Percentiles rank a stretch among this genome's conserved stretches.
Conservation (phyloP, 805 yeast species). For the Hanseniaspora vineae region DNA sequence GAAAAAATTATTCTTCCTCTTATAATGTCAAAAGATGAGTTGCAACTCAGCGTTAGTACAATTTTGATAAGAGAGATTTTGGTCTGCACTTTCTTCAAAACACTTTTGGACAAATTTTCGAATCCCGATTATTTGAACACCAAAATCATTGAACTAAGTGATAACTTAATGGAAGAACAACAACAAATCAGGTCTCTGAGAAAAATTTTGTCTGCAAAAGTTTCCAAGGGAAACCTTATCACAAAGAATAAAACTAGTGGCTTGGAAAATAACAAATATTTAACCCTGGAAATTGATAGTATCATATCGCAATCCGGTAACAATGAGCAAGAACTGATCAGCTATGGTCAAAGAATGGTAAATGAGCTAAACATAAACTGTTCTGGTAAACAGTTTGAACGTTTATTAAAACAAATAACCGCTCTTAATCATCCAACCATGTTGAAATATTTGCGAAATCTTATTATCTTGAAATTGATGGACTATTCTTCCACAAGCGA, state of each 20-base stretch:
- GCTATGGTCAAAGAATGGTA: conserved; percentile 4
- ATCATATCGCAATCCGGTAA: neutral
- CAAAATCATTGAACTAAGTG: conserved; percentile 42
- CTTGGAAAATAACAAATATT: neutral
- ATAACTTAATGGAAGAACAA: conserved; percentile 56
- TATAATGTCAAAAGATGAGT: conserved; percentile 33
- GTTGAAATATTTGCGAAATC: conserved; percentile 11
- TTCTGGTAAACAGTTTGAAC: conserved; percentile 18
- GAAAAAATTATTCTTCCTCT: conserved; percentile 31
- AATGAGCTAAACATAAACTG: conserved; percentile 1
- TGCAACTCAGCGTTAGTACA: conserved; percentile 33
- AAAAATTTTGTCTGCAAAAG: conserved; percentile 55
- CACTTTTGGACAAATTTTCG: conserved; percentile 36
- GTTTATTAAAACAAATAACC: conserved; percentile 15
- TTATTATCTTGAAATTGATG: neutral
- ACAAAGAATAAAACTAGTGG: too few relatives aligned
- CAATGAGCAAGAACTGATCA: conserved; percentile 2
- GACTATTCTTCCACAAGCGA: neutral
- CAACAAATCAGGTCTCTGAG: conserved; percentile 62
- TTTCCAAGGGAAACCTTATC: conserved; percentile 12
- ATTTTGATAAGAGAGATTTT: conserved; percentile 51
- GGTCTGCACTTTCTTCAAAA: conserved; percentile 41
- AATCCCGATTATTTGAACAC: conserved; percentile 75
- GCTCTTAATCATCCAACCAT: conserved; percentile 8
- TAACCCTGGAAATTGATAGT: neutral